Conservation (phyloP, 2,329 filamentous ascomycete genomes). For the Apiospora sp. region DNA sequence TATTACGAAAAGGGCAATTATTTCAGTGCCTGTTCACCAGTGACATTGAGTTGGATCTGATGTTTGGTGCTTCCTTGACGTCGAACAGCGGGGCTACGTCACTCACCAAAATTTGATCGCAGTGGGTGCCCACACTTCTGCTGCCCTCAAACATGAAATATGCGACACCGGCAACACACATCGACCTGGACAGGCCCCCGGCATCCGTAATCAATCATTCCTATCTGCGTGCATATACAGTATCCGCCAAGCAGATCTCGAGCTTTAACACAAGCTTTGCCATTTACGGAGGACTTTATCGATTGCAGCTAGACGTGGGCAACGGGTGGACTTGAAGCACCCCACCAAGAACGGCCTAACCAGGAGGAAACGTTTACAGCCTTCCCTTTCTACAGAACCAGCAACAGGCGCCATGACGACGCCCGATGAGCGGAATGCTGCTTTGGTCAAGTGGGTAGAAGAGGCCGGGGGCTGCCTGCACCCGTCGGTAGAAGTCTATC, state of each 20-base stretch:
- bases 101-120: conserved; percentile 6
- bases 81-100: conserved; percentile 5
- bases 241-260: neutral
- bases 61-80: conserved; percentile 14
- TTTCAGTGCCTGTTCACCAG: neutral
- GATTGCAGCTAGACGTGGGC: neutral
- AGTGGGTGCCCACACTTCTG: neutral
- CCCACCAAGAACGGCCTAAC: neutral
- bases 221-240: neutral
- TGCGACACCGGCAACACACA: neutral
- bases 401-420: conserved; percentile 31
- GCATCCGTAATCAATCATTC: neutral
- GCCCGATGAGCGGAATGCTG: conserved; percentile 38
- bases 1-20: neutral
- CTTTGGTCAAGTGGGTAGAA: conserved; percentile 58
- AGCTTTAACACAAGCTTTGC: neutral
- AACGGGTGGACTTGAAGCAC: neutral
- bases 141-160: neutral
- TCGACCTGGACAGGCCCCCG: neutral
- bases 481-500: conserved; percentile 59
- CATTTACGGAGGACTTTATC: too few relatives aligned
- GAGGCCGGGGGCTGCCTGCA: conserved; percentile 57
- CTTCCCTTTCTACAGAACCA: neutral
- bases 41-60: neutral
- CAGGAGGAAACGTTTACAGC: neutral